Percentiles rank a stretch among this genome's conserved stretches.
Conservation (phyloP, 179 eudicot genomes). For the Patellifolia procumbens region DNA sequence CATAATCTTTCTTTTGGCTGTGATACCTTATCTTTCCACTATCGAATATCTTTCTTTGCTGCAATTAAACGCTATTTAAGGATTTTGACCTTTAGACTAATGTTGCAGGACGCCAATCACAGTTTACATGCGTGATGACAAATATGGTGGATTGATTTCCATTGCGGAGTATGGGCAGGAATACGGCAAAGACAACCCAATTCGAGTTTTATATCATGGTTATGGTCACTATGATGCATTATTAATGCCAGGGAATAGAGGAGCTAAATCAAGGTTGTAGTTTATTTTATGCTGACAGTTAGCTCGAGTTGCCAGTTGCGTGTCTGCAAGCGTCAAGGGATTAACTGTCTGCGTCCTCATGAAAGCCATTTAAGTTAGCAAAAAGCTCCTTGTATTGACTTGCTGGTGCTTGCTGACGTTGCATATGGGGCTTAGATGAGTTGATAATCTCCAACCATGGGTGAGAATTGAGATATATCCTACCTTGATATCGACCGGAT, state of each 20-base stretch:
- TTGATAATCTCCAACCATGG: conserved; percentile 1
- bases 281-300: not conserved
- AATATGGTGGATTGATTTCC: conserved; percentile 71
- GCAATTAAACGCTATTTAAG: not conserved
- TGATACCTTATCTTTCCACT: not conserved
- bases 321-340: not conserved
- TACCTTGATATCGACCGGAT: not conserved
- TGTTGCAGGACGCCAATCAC: conserved; percentile 90
- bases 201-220: conserved; percentile 78
- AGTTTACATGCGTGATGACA: conserved; percentile 74
- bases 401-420: not conserved
- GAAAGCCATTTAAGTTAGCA: not conserved
- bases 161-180: conserved; percentile 96
- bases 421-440: conserved; percentile 3
- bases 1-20: too few species aligned
- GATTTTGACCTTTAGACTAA: not conserved
- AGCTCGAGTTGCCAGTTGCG: not conserved
- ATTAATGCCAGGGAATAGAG: conserved; percentile 56
- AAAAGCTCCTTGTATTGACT: not conserved
- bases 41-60: not conserved
- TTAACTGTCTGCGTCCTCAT: not conserved
- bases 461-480: not conserved
- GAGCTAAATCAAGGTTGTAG: conserved; percentile 55
- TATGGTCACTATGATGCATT: conserved; percentile 92
- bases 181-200: conserved; percentile 82